Evolutionary conservation across 129 eudicot species (phyloP), one percentile per base, ranked within the genome.

Genomic region (Daucus carota): DNA sequence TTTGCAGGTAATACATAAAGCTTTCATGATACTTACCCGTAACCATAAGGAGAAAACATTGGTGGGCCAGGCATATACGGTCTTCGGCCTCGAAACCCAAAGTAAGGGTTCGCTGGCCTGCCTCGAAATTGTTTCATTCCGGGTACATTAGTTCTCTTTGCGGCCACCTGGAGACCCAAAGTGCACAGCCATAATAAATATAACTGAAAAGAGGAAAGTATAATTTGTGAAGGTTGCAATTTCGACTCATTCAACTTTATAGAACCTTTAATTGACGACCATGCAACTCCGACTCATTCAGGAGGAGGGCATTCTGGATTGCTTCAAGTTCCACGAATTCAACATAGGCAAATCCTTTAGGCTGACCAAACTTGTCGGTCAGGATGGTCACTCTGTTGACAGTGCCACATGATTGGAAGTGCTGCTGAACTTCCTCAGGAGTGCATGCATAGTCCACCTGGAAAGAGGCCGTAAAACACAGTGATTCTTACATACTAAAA

Each of bases 401-500:
- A 8, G 93, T 90, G 34, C 96, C 96, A 84, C 96, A 90, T 22
- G 93, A 84, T 79, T 87, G 96, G 76, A 88, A 89, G 81, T 92
- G 97, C 75, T 92, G 97, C 76, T 92, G 97, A 70, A 92, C 93
- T 76, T 92, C 97, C 81, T 92, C 97, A 31, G 97, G 97, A 8
- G 97, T 92, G 78, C 97, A 92, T 63, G 96, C 92, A 83, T 92
- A 92, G 81, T 92, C 97, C 74, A 92, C 97, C 97, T 92, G 89
- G 76, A 72, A 28, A 80, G 32, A n/a, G 63, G n/a, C 32, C 31
- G 13, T 8, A 20, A 52, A 57, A 57, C 32, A 57, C 9, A 57
- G 24, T 57, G 14, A 57, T 57, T n/a, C 0, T 8, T 0, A n/a
- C n/a, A 52, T 24, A 24, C 59, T 52, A 54, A 11, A 0, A 54